Evolutionary conservation across 2,329 filamentous ascomycete species (phyloP), one percentile per base, ranked within the genome.

Genomic region (Didymella exigua): DNA sequence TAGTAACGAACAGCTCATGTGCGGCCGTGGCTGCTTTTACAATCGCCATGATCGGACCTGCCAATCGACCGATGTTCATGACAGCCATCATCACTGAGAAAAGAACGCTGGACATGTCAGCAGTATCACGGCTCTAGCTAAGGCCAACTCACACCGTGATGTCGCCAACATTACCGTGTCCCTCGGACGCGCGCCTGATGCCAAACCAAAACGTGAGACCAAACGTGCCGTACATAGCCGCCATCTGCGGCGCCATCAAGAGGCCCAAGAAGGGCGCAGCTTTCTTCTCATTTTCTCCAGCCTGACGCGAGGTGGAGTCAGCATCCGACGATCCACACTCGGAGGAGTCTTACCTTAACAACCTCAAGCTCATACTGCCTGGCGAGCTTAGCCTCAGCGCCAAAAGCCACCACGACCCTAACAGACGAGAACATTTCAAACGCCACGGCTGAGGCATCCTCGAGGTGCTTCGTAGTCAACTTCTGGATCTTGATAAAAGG

Each of bases 201-300:
- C 73, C 75, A 49, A 72, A 76, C 73, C 73, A 77, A 34, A 77
- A 77, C 0, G 73, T 66, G 13, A 77, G 63, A 2, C 67, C 73
- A 46, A 75, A 75, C 0, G 66, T 74, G 0, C 68, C 74, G 45
- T 74, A 77, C 63, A 70, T 71, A 0, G 66, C 66, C 42, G 74
- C 59, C 65, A 75, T 70, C 5, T 62, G 59, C 2, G 74, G 74
- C 5, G 68, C 57, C 59, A 76, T 67, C 49, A 74, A 61, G 1
- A 73, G 49, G 0, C 72, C 74, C 60, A 75, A 65, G 5, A 75
- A 45, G 3, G 74, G 73, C 1, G 67, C 65, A 13, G 54, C 60
- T 31, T 57, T 72, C 47, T 59, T 63, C 44, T 70, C 69, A 18
- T 67, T 70, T 2, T 62, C 59, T 0, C 56, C 61, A 4, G 71